Conservation (phyloP, 805 yeast species). For the Phaffomyces antillensis region DNA sequence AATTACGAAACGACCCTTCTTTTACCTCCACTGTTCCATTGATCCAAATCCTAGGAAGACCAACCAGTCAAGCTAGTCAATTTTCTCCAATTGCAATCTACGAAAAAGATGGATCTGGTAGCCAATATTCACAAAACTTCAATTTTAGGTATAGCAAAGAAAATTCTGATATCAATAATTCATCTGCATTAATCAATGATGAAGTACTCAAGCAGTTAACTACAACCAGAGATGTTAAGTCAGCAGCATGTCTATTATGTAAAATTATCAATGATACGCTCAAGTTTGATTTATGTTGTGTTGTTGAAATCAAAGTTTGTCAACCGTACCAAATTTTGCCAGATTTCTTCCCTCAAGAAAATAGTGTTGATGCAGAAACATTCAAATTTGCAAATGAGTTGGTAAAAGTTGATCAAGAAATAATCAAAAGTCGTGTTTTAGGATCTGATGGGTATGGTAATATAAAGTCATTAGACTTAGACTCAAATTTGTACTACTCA, state of each 20-base stretch:
- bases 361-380: slow-evolving; percentile 37
- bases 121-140: slow-evolving; percentile 46
- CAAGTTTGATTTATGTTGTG: slow-evolving; percentile 37
- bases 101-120: slow-evolving; percentile 61
- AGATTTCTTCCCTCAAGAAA: slow-evolving; percentile 38
- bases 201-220: slow-evolving; percentile 31
- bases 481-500: slow-evolving; percentile 32
- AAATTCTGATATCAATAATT: slow-evolving; percentile 9
- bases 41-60: slow-evolving; percentile 42
- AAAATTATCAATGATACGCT: slow-evolving; percentile 29
- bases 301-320: slow-evolving; percentile 44
- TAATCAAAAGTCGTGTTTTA: slow-evolving; percentile 36
- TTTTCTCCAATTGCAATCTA: slow-evolving; percentile 34
- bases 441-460: slow-evolving; percentile 32
- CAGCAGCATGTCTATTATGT: slow-evolving; percentile 37
- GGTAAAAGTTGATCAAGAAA: slow-evolving; percentile 31
- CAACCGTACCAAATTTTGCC: slow-evolving; percentile 36
- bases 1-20: slow-evolving; percentile 6
- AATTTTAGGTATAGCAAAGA: slow-evolving; percentile 36
- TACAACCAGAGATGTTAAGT: slow-evolving; percentile 32
- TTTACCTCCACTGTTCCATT: slow-evolving; percentile 6
- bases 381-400: slow-evolving; percentile 34
- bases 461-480: slow-evolving; percentile 23
- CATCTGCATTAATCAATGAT: slow-evolving; percentile 24
- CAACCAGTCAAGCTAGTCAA: slow-evolving; percentile 39